Base-by-base conservation (phyloP, 495 filamentous ascomycete species). In the Lasiosphaeria ovina region DNA sequence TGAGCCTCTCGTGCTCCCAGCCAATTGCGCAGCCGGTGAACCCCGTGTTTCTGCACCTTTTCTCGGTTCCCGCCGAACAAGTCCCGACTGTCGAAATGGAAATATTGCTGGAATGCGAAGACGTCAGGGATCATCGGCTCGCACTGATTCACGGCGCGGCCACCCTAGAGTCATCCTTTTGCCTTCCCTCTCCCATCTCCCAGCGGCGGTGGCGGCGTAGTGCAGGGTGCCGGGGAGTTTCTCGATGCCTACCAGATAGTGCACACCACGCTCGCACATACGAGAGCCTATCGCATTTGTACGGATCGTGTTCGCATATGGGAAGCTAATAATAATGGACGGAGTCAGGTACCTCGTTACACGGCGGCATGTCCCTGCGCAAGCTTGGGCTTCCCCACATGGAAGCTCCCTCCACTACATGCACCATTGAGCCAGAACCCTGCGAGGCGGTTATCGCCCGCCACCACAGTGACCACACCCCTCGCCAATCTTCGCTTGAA, bases 391-490 rank as follows among this genome's bases (percentile, higher is more conserved):
- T 14, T 47, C 44, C 51, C 61, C 61, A 63, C 61, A 33, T 47
- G 16, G 40, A 48, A 54, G 60, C 35, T 50, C 9, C 60, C 54
- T 47, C 5, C 44, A 47, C 12, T 4, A 47, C 4, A 11, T 14
- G 8, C 7, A 42, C 8, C 38, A 9, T n/a, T 2, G 44, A 4
- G 12, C 44, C 44, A 14, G 44, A n/a, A 47, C 16, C 38, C 14
- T 51, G 49, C 32, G 49, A 51, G 49, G 44, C 44, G 44, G 44
- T 61, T 66, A 64, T 58, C 14, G 54, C 63, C 63, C 49, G 66
- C 68, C 68, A 70, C 67, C 58, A 65, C 54, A 50, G 66, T 65
- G 66, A 70, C 67, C 58, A 65, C 54, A 50, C 49, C 33, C 58
- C 48, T 35, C 56, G 47, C 52, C 64, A 58, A 48, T 36, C n/a